Evolutionary conservation across 495 filamentous ascomycete species (phyloP).

Genomic region (Talaromyces liani): DNA sequence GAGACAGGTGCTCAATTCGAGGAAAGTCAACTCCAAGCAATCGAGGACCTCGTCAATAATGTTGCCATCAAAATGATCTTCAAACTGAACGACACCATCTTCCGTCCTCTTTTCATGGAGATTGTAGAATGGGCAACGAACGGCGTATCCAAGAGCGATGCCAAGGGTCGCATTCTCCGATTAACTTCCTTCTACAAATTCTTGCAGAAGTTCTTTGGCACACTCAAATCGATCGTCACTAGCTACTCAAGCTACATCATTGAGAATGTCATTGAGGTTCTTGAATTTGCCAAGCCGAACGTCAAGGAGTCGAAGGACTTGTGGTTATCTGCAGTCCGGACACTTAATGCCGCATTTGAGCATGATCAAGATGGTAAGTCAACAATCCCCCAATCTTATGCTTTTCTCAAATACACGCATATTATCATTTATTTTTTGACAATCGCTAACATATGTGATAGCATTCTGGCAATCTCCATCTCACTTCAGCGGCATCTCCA

Average conservation of each 20-base stretch:
- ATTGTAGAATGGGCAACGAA: conserved; percentile 71
- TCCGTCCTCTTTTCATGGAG: conserved; percentile 83
- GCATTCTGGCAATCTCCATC: conserved; percentile 87
- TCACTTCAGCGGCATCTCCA: conserved; percentile 65
- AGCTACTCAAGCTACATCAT: conserved; percentile 81
- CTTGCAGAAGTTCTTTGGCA: conserved; percentile 67
- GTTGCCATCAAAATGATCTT: conserved; percentile 81
- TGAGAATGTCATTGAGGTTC: conserved; percentile 59
- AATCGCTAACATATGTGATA: conserved; percentile 11
- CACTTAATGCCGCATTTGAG: conserved; percentile 66
- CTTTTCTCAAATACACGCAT: not conserved
- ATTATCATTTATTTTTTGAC: not conserved
- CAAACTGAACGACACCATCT: conserved; percentile 92
- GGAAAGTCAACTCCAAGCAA: conserved; percentile 45
- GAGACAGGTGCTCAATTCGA: conserved; percentile 32
- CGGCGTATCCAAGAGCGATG: conserved; percentile 51
- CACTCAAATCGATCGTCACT: conserved; percentile 82
- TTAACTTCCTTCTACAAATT: conserved; percentile 72
- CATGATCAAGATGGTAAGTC: conserved; percentile 64
- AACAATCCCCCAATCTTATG: not conserved
- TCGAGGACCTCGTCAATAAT: conserved; percentile 60
- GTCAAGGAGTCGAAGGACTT: conserved; percentile 46
- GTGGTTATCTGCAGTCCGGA: conserved; percentile 56
- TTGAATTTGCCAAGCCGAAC: conserved; percentile 42
- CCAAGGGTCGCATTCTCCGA: conserved; percentile 44